Percentiles rank a stretch among this genome's conserved stretches.
These are phyloP conservation scores for Cardiosporidium cionae DNA, from an alignment of 169 alveolate species.

Conservation along the genomic window DNA sequence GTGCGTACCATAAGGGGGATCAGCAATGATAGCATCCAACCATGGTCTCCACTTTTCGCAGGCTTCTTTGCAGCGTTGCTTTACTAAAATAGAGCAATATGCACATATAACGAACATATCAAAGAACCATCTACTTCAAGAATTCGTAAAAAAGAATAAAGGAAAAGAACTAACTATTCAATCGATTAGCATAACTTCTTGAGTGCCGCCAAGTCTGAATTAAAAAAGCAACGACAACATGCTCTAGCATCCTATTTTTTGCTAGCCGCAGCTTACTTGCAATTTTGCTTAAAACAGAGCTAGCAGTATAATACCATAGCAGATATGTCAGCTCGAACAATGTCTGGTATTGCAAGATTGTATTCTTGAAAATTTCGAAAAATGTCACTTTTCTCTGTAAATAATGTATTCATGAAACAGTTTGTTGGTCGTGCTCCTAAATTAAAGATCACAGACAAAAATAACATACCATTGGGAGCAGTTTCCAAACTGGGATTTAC, in stretches of 20 bases:
- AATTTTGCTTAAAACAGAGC: no score
- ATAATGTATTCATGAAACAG: neutral
- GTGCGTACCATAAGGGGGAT: constrained; percentile 23
- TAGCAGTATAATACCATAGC: no score
- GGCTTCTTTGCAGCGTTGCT: neutral
- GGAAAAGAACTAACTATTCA: no score
- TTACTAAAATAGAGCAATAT: no score
- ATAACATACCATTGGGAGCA: constrained; percentile 2
- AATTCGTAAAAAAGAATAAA: no score
- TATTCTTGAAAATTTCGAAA: constrained; percentile 74
- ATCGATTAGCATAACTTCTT: no score
- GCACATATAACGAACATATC: no score
- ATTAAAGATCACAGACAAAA: neutral
- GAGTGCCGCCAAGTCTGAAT: no score
- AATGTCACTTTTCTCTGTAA: constrained; percentile 46
- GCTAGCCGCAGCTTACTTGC: no score
- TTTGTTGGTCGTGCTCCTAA: neutral
- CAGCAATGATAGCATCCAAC: constrained; percentile 23
- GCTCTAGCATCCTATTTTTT: no score
- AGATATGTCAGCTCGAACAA: constrained; percentile 46
- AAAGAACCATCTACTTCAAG: no score
- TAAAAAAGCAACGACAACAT: no score
- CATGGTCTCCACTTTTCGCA: constrained; percentile 12
- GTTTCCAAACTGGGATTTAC: constrained; percentile 49
- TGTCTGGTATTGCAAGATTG: constrained; percentile 65